Base-by-base conservation (phyloP, 1,284 basidiomycete genomes). In the Leccinum solheimii region DNA sequence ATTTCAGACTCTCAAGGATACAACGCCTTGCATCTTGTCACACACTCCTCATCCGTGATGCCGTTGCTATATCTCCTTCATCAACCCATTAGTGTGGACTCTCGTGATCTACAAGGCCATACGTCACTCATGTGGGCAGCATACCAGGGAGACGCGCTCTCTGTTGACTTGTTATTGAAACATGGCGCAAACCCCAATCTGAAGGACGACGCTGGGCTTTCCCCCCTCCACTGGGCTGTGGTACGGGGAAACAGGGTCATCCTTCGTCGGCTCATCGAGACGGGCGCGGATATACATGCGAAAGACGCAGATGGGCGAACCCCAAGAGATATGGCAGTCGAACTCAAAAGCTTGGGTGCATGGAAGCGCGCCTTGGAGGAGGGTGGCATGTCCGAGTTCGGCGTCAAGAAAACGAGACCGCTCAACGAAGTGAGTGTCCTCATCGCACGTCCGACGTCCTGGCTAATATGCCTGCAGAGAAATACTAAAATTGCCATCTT, bases 101-200 rank as follows among this genome's bases (percentile, higher is more conserved):
- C 90, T 50, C 84, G 88, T 50, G 97, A 99, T 75, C 81, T 87
- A 1, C 92, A 95, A 70, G 97, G 97, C 0, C 97, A 99, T 72
- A 98, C 97, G 0, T 85, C 94, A 0, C 83, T 99, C 58, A 98
- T 98, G 94, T 99, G 97, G 97, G 97, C 97, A 2, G 94, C 95
- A 4, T 99, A 98, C 78, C 97, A 99, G 75, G 97, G 97, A 51
- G 97, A 99, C 71, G 95, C 94, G 1, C 85, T 99, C 23, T 95
- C 92, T 0, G 94, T 99, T 2, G 94, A 98, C 65, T 78, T 99
- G 36, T 78, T 99, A 19, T 83, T 99, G 57, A 86, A 90, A 60
- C 93, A 97, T 67, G 95, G 95, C 8, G 94, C 96, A 3, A 90
- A 86, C 59, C 81, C 90, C 1, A 86, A 86, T 64, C 78, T 88